Evolutionary conservation across 495 filamentous ascomycete genomes (phyloP).

Genomic region (Immersiella caudata): DNA sequence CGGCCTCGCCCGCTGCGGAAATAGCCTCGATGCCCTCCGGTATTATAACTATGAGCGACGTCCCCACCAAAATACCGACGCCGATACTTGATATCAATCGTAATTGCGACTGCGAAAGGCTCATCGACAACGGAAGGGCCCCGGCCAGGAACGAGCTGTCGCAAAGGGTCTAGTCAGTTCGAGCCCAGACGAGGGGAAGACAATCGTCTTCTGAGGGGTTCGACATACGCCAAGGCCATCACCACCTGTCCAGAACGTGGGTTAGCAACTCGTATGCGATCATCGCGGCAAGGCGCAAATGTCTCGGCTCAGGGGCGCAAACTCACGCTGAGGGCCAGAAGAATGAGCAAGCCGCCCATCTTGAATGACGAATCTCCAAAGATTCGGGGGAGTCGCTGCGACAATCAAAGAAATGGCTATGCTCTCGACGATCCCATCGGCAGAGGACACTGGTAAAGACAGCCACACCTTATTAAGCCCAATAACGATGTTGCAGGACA

Average conservation of each 20-base stretch:
- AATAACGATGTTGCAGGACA: conserved; percentile 7
- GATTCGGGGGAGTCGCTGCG: not conserved
- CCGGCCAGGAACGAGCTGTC: conserved; percentile 91
- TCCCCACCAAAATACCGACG: conserved; percentile 92
- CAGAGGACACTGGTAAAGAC: not conserved
- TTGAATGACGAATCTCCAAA: conserved; percentile 12
- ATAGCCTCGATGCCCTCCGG: conserved; percentile 94
- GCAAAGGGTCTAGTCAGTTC: conserved; percentile 26
- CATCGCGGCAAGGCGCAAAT: not conserved
- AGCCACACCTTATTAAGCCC: not conserved
- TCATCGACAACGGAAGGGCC: conserved; percentile 86
- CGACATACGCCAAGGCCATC: conserved; percentile 89
- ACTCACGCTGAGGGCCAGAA: conserved; percentile 71
- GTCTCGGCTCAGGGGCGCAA: not conserved
- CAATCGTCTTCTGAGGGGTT: not conserved
- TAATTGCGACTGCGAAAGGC: conserved; percentile 84
- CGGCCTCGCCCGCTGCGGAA: conserved; percentile 60
- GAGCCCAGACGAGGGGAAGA: conserved; percentile 24
- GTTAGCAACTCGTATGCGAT: conserved; percentile 27
- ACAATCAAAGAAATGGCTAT: not conserved
- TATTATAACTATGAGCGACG: conserved; percentile 94
- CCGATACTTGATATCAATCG: conserved; percentile 90
- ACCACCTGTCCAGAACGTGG: conserved; percentile 54
- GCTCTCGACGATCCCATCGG: conserved; percentile 9
- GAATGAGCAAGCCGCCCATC: conserved; percentile 81